Percentiles rank a stretch among this genome's conserved stretches.
Conservation (phyloP, 352 stramenopile species). For the Pythium periplocum region DNA sequence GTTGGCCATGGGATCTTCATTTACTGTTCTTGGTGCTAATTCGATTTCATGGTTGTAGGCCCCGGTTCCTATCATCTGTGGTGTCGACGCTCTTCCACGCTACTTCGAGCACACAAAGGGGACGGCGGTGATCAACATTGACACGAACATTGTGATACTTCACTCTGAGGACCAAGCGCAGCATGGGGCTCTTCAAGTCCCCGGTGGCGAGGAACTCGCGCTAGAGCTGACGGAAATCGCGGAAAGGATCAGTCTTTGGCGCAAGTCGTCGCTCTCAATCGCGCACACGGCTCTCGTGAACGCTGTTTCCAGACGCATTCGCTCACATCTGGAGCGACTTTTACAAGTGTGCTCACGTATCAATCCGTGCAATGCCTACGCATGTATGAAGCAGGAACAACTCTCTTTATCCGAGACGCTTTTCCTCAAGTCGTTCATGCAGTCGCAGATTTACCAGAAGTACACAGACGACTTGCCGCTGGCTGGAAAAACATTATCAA, state of each 20-base stretch:
- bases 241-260: neutral
- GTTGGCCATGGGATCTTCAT: neutral
- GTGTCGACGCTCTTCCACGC: slow-evolving; percentile 12
- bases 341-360: slow-evolving; percentile 14
- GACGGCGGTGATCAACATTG: slow-evolving; percentile 13
- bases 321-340: slow-evolving; percentile 10
- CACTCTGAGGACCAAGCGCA: slow-evolving; percentile 17
- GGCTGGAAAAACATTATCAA: too few species aligned
- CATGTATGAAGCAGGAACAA: slow-evolving; percentile 23
- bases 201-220: slow-evolving; percentile 12
- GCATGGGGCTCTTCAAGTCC: slow-evolving; percentile 12
- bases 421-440: slow-evolving; percentile 23
- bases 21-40: neutral
- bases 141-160: slow-evolving; percentile 10
- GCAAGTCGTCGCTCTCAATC: slow-evolving; percentile 1
- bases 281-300: slow-evolving; percentile 2
- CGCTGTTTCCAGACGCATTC: slow-evolving; percentile 13
- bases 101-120: slow-evolving; percentile 14
- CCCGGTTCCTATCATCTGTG: slow-evolving; percentile 17
- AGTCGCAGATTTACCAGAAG: slow-evolving; percentile 25
- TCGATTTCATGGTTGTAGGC: slow-evolving; percentile 5
- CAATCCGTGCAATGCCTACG: slow-evolving; percentile 20
- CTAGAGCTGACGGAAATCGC: slow-evolving; percentile 6
- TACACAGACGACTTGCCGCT: slow-evolving; percentile 15
- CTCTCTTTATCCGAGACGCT: slow-evolving; percentile 18